These are phyloP conservation scores for Eruca vesicaria DNA, from an alignment of 441 rosid species.

Conservation along the genomic window DNA sequence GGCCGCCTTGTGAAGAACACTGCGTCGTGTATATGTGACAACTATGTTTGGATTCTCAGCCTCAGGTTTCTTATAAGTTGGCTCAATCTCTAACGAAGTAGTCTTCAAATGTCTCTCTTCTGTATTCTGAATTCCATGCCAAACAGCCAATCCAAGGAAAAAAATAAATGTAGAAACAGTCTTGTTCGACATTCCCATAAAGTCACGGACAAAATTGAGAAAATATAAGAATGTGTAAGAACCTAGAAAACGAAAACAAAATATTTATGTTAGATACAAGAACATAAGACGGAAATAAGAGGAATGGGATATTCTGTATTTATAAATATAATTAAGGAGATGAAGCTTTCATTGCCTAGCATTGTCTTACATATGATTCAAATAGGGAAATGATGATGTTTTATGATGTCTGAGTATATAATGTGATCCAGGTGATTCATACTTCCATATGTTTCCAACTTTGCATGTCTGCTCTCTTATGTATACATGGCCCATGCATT, in stretches of 20 bases:
- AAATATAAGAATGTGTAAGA: not conserved
- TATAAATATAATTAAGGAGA: slow-evolving; percentile 16
- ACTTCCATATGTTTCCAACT: slow-evolving; percentile 36
- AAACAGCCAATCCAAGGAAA: slow-evolving; percentile 20
- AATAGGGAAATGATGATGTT: slow-evolving; percentile 33
- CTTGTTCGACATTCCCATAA: slow-evolving; percentile 21
- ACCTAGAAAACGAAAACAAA: not conserved
- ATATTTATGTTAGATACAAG: not conserved
- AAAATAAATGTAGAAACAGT: slow-evolving; percentile 4
- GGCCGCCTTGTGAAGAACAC: slow-evolving; percentile 1
- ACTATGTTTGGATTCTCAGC: not conserved
- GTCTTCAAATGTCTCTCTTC: slow-evolving; percentile 21
- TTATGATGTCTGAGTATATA: slow-evolving; percentile 30
- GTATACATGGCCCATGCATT: slow-evolving; percentile 34
- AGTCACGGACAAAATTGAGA: not conserved
- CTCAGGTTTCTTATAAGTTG: not conserved
- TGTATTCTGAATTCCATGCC: slow-evolving; percentile 15
- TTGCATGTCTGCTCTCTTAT: slow-evolving; percentile 23
- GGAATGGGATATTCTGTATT: slow-evolving; percentile 3
- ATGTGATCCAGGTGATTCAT: slow-evolving; percentile 37
- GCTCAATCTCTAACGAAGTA: not conserved
- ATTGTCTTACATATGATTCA: slow-evolving; percentile 22
- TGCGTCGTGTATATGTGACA: slow-evolving; percentile 6
- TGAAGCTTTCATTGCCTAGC: slow-evolving; percentile 1
- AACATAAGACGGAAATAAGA: slow-evolving; percentile 13